Evolutionary conservation across 2,329 filamentous ascomycete genomes (phyloP), one percentile per base, ranked within the genome.

Genomic region (Sphaerulina populicola): DNA sequence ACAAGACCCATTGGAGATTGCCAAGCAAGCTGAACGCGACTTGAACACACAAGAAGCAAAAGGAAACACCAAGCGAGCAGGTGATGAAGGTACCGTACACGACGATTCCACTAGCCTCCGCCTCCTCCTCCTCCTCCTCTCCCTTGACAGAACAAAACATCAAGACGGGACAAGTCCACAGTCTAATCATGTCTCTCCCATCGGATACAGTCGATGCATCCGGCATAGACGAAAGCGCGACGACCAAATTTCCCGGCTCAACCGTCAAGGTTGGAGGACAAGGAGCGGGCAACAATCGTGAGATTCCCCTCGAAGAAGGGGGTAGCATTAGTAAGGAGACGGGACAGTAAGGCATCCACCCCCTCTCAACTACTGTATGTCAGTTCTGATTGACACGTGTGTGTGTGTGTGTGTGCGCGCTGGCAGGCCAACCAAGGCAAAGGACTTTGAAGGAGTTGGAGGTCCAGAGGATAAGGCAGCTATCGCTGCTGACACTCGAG

Each of bases 391-490:
- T 12, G 35, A 39, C 14, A 18, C 7, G 7, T n/a, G 7, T 39
- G 11, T 15, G 12, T 18, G 18, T 3, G 18, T 18, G 18, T 18
- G 18, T 18, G 18, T 18, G 18, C 18, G 6, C 27, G 44, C 15
- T 44, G 6, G 5, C 51, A 71, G 68, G 46, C 61, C 65, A 4
- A 74, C 70, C 49, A 76, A 76, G 60, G 72, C 72, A 0, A 54
- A 66, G 33, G 74, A 76, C 54, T 77, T 74, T 48, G 73, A 76
- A 53, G 74, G 74, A 23, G 57, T 60, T 0, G 74, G 74, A 1
- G 74, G 73, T 11, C 74, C 73, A 2, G 74, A 76, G 63, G 69
- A 69, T 47, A 73, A 74, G 60, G 65, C 65, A 31, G 52, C 60
- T 27, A 59, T 65, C 10, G 69, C 66, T 49, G 67, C 64, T n/a